Conservation (phyloP, 2,329 filamentous ascomycete species). For the Cladobotryum mycophilum region DNA sequence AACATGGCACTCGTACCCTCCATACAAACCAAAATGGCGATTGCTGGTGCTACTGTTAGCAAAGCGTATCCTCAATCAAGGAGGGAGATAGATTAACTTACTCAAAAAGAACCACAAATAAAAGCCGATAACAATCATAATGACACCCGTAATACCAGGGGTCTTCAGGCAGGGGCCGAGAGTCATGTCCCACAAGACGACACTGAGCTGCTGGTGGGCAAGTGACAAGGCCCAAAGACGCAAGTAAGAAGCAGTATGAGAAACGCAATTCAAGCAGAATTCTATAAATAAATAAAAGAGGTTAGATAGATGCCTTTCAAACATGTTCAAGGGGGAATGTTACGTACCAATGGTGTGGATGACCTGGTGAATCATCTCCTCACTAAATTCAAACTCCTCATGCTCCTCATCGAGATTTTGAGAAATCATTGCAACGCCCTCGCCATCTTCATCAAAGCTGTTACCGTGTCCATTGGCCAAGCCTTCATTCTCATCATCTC, state of each 20-base stretch:
- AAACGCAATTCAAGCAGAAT: slow-evolving; percentile 98
- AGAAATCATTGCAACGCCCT: slow-evolving; percentile 82
- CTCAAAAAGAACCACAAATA: slow-evolving; percentile 84
- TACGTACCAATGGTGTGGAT: slow-evolving; percentile 93
- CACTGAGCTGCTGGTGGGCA: slow-evolving; percentile 93
- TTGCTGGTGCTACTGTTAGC: slow-evolving; percentile 29
- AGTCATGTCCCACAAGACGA: slow-evolving; percentile 96
- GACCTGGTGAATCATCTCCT: slow-evolving; percentile 97
- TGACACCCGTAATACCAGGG: slow-evolving; percentile 61
- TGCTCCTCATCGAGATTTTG: slow-evolving; percentile 81
- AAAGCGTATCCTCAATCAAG: not conserved
- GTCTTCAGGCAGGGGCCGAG: slow-evolving; percentile 67
- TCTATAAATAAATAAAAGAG: slow-evolving; percentile 56
- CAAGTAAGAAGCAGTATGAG: slow-evolving; percentile 96
- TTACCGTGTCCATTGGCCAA: slow-evolving; percentile 51
- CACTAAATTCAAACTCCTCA: slow-evolving; percentile 94
- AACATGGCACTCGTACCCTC: slow-evolving; percentile 95
- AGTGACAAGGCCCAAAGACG: slow-evolving; percentile 97
- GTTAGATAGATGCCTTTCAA: not conserved
- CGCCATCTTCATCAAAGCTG: slow-evolving; percentile 59
- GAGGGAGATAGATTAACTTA: slow-evolving; percentile 23
- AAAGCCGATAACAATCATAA: slow-evolving; percentile 78
- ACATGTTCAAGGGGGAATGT: not conserved
- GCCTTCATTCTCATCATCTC: slow-evolving; percentile 66
- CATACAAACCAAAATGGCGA: slow-evolving; percentile 77